These are phyloP conservation scores for Lentinula sp. DNA, from an alignment of 768 basidiomycete species.

Conservation along the genomic window DNA sequence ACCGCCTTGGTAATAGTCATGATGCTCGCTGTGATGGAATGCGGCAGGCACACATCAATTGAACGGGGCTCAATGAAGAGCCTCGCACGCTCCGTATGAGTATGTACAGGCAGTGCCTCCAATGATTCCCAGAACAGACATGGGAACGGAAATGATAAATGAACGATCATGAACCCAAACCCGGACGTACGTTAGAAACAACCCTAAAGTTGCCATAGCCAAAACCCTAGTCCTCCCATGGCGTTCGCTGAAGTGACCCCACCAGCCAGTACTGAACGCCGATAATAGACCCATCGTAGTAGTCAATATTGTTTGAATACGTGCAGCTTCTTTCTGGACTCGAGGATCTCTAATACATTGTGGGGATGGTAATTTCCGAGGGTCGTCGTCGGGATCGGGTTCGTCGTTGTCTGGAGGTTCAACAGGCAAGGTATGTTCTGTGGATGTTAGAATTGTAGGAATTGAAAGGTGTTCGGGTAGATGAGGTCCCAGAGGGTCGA, in stretches of 20 bases:
- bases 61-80: not conserved
- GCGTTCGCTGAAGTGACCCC: constrained; percentile 80
- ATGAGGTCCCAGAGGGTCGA: constrained; percentile 27
- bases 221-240: constrained; percentile 77
- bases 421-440: constrained; percentile 5
- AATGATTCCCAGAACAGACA: too few species aligned
- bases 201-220: constrained; percentile 61
- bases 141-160: too few species aligned
- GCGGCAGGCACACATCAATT: not conserved
- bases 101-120: not conserved
- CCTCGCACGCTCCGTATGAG: not conserved
- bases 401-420: constrained; percentile 14
- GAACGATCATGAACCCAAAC: too few species aligned
- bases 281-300: constrained; percentile 75
- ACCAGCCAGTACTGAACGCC: constrained; percentile 84
- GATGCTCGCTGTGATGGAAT: not conserved
- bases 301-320: constrained; percentile 70
- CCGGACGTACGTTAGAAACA: constrained; percentile 29
- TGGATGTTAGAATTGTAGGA: not conserved
- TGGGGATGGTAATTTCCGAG: constrained; percentile 27
- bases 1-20: not conserved
- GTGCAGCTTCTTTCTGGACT: constrained; percentile 67
- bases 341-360: constrained; percentile 40
- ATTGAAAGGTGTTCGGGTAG: constrained; percentile 12
- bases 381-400: constrained; percentile 20